Evolutionary conservation across 106 monocot species (phyloP), one percentile per base, ranked within the genome.

Genomic region (Dendrobium officinale): DNA sequence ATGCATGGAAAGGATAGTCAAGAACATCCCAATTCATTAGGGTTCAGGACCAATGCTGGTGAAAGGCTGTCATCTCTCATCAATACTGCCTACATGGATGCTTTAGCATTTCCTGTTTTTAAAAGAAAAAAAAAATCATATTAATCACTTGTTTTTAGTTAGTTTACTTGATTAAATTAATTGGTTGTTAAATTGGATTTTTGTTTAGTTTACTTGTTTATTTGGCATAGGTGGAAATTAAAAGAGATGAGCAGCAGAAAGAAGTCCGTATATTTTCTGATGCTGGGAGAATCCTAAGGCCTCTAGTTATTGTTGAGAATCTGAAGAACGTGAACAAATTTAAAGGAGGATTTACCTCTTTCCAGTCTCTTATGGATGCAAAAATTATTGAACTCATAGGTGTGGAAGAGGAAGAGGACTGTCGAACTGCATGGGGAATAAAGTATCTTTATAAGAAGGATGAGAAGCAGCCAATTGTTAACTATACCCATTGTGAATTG

Each of bases 401-500:
- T 41, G 91, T 87, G 24, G 98, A 99, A 86, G 98, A 99, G 84
- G 98, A 99, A 70, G 98, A 99, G 64, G 95, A 99, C 73, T 90
- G 89, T 29, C 72, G 72, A 82, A 85, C 89, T 74, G 92, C 95
- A 22, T 99, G 98, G 95, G 92, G 87, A 40, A 66, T 88, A 33
- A 89, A 84, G 77, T 55, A 98, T 56, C 85, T 98, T 27, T 82
- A 88, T 78, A 55, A 33, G 5, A 42, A 51, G 19, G 80, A 84
- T 72, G 61, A 81, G 31, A 82, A 47, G 13, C 61, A 61, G 13
- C 42, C 80, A 22, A 9, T 64, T 51, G 76, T 54, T 43, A 74
- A 80, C 33, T 92, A 93, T 77, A 87, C 95, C 48, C 99, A 99
- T 41, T 91, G 91, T 79, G 99, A 99, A 78, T 83, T 99, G 72